Evolutionary conservation across 768 basidiomycete genomes (phyloP).

Genomic region (Mycena albidolilacea): DNA sequence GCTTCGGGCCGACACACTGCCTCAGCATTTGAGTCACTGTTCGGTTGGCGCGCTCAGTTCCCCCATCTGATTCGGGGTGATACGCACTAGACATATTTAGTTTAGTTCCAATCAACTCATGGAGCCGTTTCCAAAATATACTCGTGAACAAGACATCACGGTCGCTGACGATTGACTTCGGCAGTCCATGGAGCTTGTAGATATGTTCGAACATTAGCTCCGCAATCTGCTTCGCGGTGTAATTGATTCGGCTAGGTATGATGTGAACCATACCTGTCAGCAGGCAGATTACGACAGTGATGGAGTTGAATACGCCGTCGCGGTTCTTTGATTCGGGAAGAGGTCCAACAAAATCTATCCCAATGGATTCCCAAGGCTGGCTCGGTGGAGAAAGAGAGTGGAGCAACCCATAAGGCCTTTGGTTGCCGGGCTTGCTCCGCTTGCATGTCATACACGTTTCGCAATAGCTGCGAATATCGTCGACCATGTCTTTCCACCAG

Average conservation of each 20-base stretch:
- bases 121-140: no score
- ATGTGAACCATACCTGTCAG: neutral
- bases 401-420: neutral
- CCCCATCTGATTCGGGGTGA: no score
- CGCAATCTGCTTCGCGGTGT: neutral
- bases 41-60: no score
- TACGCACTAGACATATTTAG: no score
- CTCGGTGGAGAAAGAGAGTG: neutral
- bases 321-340: neutral
- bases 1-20: no score
- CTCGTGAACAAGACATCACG: neutral
- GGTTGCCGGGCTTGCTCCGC: neutral
- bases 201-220: neutral
- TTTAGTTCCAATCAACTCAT: no score
- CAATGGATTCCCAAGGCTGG: neutral
- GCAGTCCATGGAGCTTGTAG: neutral
- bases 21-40: no score
- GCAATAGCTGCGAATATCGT: neutral
- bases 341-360: neutral
- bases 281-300: neutral
- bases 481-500: neutral
- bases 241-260: neutral
- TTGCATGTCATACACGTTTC: neutral
- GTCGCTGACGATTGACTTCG: neutral
- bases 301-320: neutral